Percentiles rank a stretch among this genome's conserved stretches.
These are phyloP conservation scores for Thielaviopsis cerberus DNA, from an alignment of 2,329 filamentous ascomycete genomes.

Conservation along the genomic window DNA sequence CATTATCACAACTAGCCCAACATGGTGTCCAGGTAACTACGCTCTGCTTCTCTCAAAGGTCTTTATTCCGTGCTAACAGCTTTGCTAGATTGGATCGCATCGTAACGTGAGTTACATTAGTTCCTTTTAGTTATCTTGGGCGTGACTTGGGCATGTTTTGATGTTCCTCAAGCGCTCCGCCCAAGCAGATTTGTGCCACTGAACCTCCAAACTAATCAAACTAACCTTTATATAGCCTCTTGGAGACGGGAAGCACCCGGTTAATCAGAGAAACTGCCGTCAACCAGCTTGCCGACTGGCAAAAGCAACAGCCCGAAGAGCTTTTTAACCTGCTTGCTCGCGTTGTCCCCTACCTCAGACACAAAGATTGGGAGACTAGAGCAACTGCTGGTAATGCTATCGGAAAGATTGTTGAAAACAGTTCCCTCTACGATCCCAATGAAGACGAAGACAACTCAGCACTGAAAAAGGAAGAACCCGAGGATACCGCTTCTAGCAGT, in stretches of 20 bases:
- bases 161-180: background rate
- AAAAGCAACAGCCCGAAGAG: conserved; percentile 95
- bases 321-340: conserved; percentile 85
- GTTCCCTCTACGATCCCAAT: conserved; percentile 76
- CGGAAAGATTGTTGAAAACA: conserved; percentile 82
- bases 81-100: conserved; percentile 57
- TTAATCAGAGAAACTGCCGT: conserved; percentile 94
- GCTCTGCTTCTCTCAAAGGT: background rate
- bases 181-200: background rate
- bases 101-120: conserved; percentile 51
- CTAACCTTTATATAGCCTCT: conserved; percentile 40
- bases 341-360: conserved; percentile 85
- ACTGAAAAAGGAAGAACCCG: conserved; percentile 16
- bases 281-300: conserved; percentile 89
- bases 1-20: conserved; percentile 20
- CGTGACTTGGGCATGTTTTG: background rate
- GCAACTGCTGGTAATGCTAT: conserved; percentile 86
- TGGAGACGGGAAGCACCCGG: conserved; percentile 92
- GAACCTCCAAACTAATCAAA: background rate
- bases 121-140: background rate
- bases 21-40: conserved; percentile 37
- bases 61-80: conserved; percentile 2
- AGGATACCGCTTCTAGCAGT: conserved; percentile 20
- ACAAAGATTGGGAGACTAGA: conserved; percentile 93
- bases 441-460: conserved; percentile 34